A percentile compares a stretch with the other conserved stretches of the same genome.
phyloP scores from a whole-genome alignment of 768 basidiomycete genomes.

The Asterophora lycoperdoides region DNA sequence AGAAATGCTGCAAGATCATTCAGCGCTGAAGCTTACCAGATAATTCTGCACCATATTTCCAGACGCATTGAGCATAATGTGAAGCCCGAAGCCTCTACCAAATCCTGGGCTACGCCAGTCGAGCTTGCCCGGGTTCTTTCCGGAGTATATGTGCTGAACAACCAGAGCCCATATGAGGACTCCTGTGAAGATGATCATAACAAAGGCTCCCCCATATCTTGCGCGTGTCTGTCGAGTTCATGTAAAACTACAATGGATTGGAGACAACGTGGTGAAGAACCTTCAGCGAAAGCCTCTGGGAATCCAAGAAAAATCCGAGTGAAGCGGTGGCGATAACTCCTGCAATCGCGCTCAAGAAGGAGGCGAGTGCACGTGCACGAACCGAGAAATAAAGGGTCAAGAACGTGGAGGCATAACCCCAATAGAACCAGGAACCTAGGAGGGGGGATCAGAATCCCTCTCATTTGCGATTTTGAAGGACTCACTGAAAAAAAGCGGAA shows the following conservation, averaged over 20 bases:
- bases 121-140: constrained; percentile 15
- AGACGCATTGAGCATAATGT: constrained; percentile 16
- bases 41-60: constrained; percentile 19
- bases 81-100: constrained; percentile 15
- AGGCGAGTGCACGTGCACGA: constrained; percentile 15
- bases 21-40: constrained; percentile 8
- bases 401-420: constrained; percentile 19
- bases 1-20: neutral
- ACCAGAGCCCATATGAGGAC: constrained; percentile 19
- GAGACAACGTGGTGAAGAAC: neutral
- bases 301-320: constrained; percentile 18
- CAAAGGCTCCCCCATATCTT: constrained; percentile 13
- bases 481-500: constrained; percentile 17
- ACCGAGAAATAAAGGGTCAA: constrained; percentile 18
- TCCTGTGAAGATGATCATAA: constrained; percentile 15
- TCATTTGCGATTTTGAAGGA: too few species aligned
- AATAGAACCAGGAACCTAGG: constrained; percentile 20
- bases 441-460: neutral
- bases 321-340: constrained; percentile 12
- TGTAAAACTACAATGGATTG: neutral
- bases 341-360: constrained; percentile 17
- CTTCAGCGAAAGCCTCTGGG: constrained; percentile 9
- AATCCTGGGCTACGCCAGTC: constrained; percentile 19
- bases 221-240: constrained; percentile 6
- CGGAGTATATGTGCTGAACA: constrained; percentile 14